Base-by-base conservation (phyloP, 2,329 filamentous ascomycete species). In the Pseudonectria buxi region DNA sequence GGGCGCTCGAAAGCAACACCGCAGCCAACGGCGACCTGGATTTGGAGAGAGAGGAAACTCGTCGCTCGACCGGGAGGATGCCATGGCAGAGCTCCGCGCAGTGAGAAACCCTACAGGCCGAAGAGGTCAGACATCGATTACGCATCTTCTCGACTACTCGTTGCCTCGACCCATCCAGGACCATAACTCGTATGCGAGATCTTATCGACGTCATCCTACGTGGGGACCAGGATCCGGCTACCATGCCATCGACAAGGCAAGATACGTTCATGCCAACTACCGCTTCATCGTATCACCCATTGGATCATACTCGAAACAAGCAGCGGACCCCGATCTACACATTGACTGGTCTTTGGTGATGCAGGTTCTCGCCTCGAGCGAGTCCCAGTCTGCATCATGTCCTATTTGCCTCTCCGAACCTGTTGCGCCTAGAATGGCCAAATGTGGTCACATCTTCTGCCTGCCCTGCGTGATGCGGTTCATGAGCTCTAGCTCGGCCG, bases 401-500 rank as follows among this genome's bases (percentile, higher is more conserved):
- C 92, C 92, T 1, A 98, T 98, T 36, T 98, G 92, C 55, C 75
- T 98, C 18, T 94, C 85, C 2, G 86, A 85, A 36, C 92, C 92
- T 2, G 86, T 94, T 13, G 92, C 92, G 7, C 89, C 92, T 24
- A 81, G 92, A 37, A 98, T 98, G 90, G 89, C 92, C 28, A 90
- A 83, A 55, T 98, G 92, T 54, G 92, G 92, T 1, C 92, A 98
- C 57, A 95, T 98, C 10, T 96, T 95, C 59, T 98, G 92, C 57
- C 68, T 96, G 24, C 82, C 92, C 6, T 98, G 92, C 57, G 64
- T 96, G 42, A 86, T 96, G 44, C 83, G 92, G 32, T 98, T 94
- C 58, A 95, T 98, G 87, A 86, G 94, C 51, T 85, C 88, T 7
- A 78, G 76, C 10, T 76, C 81, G 3, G 77, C 74, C 15, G 82